Base-by-base conservation (phyloP, 768 basidiomycete species). In the Lactarius sanguifluus region DNA sequence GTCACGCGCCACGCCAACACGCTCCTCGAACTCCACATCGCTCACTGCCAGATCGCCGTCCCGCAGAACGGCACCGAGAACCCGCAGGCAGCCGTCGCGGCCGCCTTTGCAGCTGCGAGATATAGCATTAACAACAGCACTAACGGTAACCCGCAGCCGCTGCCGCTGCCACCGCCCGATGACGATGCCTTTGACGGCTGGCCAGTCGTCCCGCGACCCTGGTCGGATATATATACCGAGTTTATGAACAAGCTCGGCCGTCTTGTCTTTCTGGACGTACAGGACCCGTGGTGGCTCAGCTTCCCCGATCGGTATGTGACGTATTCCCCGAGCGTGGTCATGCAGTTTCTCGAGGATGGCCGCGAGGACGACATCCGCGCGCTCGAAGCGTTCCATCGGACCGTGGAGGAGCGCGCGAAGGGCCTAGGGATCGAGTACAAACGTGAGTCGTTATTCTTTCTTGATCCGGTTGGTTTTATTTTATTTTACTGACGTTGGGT, bases 281-380 rank as follows among this genome's bases (percentile, higher is more conserved):
- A 45, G 41, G 66, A 67, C 38, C 30, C 66, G 6, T 67, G 66
- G 66, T 67, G 66, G 66, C 34, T 67, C 18, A 62, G 65, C 36
- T 66, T 59, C 18, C 66, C 66, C 23, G 66, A 67, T 36, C 32
- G 40, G 28, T 64, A 67, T 5, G n/a, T 64, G 25, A 12, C 66
- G 23, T 67, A 63, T 64, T 25, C 61, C 18, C 30, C 57, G n/a
- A 20, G 25, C 18, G 57, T 43, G 23, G 50, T 59, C 30, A 63
- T 64, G 66, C 62, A 58, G 20, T 63, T 67, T 36, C 32, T 67
- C 20, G 66, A 67, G 20, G 50, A 56, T 28, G 66, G 62, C 8
- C 57, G 57, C 18, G 62, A 40, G 20, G 66, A 67, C 8, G 66
- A 67, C 23, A 45, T 32, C 1, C 40, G 16, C 18, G 40, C 50